These are phyloP conservation scores for Lichtheimia corymbifera DNA, from an alignment of 371 early-diverging fungal genomes.

Conservation along the genomic window DNA sequence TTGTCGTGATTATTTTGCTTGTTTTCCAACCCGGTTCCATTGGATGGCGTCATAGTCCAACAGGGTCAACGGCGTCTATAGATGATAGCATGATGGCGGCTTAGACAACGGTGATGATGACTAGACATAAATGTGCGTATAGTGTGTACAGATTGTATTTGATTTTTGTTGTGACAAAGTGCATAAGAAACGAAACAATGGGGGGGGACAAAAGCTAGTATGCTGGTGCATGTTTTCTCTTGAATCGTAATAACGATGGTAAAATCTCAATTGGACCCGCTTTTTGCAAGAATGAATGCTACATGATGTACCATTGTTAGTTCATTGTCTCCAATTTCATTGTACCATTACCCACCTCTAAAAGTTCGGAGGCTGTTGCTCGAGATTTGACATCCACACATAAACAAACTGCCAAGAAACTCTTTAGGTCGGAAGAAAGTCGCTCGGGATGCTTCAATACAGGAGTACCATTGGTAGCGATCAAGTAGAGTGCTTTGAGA, in stretches of 20 bases:
- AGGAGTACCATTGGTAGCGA: conserved; percentile 97
- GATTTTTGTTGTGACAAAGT: too few relatives aligned
- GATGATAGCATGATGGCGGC: too few relatives aligned
- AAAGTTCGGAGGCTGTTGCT: conserved; percentile 79
- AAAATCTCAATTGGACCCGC: conserved; percentile 33
- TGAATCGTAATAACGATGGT: conserved; percentile 23
- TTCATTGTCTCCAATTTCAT: too few relatives aligned
- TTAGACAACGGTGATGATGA: too few relatives aligned
- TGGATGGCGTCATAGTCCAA: conserved; percentile 13
- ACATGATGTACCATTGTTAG: too few relatives aligned
- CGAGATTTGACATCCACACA: conserved; percentile 91
- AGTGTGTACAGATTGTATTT: too few relatives aligned
- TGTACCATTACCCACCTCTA: conserved; percentile 27
- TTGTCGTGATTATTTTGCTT: conserved; percentile 15
- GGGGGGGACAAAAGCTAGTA: too few relatives aligned
- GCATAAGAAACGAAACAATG: too few relatives aligned
- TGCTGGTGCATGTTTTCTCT: background rate
- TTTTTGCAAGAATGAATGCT: conserved; percentile 44
- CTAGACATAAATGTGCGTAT: too few relatives aligned
- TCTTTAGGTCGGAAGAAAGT: conserved; percentile 76
- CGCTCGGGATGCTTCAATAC: conserved; percentile 83
- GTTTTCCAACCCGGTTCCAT: conserved; percentile 20
- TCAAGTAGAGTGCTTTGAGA: conserved; percentile 91
- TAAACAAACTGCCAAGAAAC: conserved; percentile 83
- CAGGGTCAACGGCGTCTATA: too few relatives aligned